Base-by-base conservation (phyloP, 768 basidiomycete species). In the Russula sp. region DNA sequence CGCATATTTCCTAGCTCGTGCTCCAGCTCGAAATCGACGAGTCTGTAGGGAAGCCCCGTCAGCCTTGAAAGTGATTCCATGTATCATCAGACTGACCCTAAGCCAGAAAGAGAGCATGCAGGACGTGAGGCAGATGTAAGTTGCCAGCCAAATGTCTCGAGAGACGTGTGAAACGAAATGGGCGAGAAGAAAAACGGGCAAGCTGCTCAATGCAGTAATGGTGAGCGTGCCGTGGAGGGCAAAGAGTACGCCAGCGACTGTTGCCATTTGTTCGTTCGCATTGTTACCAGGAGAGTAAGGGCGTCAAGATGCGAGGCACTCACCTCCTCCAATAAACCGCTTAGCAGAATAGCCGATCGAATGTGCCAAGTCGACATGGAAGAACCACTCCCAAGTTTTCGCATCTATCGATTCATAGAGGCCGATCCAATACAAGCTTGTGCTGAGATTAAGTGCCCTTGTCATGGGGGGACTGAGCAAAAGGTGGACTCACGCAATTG, bases 271-370 rank as follows among this genome's bases (percentile, higher is more conserved):
- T 11, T 39, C 22, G 42, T 10, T 11, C 3, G 27, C 11, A 20
- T 63, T 27, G 32, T 31, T 53, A 8, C 10, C 14, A 32, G 14
- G 11, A 7, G 6, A 4, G 31, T 32, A 8, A 4, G 32, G 9
- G 18, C n/a, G 14, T 8, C 32, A 18, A 42, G 40, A 20, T 31
- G 42, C 34, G 6, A 47, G 16, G 34, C 31, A 8, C 62, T 54
- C n/a, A 63, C 62, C 52, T 48, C 62, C 62, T 58, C 62, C 62
- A 18, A 49, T 39, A 5, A 63, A 40, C 8, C 62, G 57, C 32
- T 44, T 31, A 6, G 34, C 20, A 47, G 4, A 54, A 55, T 63
- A 42, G 8, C 27, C 2, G 37, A 63, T 64, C 18, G 52, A 37
- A 22, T 10, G 45, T 6, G 40, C 31, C 53, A 59, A 32, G 47